Conservation (phyloP, 345 rosid genomes). For the Aquilaria sinensis region DNA sequence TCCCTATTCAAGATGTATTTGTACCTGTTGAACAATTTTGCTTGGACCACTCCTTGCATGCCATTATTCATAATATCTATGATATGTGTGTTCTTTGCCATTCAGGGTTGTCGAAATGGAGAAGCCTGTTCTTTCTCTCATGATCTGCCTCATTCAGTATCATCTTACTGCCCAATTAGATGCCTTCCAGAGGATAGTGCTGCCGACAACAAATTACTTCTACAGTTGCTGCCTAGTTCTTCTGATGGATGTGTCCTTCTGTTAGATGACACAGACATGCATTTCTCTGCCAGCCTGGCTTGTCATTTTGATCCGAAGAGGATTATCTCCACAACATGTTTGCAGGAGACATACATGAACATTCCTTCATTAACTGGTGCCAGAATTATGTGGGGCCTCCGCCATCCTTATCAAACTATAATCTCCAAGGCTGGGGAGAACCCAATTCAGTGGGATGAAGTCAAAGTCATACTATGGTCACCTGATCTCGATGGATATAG, state of each 20-base stretch:
- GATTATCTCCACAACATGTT: constrained; percentile 53
- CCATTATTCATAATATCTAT: constrained; percentile 14
- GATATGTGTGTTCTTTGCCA: constrained; percentile 12
- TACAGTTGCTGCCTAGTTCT: constrained; percentile 43
- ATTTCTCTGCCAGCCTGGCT: constrained; percentile 57
- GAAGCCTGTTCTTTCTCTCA: constrained; percentile 65
- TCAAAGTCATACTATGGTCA: constrained; percentile 66
- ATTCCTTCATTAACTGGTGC: constrained; percentile 36
- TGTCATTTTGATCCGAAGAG: constrained; percentile 38
- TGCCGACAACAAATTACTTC: constrained; percentile 35
- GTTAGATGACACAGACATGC: constrained; percentile 60
- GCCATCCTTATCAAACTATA: constrained; percentile 59
- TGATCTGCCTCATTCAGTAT: constrained; percentile 24
- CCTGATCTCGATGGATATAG: constrained; percentile 41
- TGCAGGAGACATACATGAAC: constrained; percentile 34
- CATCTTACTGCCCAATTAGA: constrained; percentile 19
- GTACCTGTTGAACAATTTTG: too few relatives aligned
- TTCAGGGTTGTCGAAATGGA: constrained; percentile 88
- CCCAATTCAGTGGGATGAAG: constrained; percentile 64
- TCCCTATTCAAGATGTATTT: too few relatives aligned
- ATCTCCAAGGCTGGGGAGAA: constrained; percentile 36
- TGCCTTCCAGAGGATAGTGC: constrained; percentile 55
- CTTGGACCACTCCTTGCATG: background rate
- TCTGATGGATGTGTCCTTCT: constrained; percentile 53
- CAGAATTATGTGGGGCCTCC: constrained; percentile 61